Conservation (phyloP, 2,329 filamentous ascomycete genomes). For the Cladophialophora chaetospira region DNA sequence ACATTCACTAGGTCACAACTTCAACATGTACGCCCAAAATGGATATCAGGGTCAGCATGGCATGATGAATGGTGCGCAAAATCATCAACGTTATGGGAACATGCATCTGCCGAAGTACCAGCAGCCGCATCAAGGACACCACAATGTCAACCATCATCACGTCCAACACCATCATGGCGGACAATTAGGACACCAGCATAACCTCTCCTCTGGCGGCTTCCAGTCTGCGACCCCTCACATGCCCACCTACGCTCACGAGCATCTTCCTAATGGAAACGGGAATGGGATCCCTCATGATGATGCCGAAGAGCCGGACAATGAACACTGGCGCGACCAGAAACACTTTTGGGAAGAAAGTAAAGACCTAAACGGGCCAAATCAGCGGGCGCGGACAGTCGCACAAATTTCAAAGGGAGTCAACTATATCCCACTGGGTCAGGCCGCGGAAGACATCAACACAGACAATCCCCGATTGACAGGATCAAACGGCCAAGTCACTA, state of each 20-base stretch:
- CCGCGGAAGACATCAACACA: conserved; percentile 50
- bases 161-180: conserved; percentile 41
- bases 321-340: conserved; percentile 87
- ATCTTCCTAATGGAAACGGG: conserved; percentile 63
- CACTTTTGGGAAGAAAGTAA: conserved; percentile 74
- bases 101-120: conserved; percentile 53
- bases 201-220: conserved; percentile 50
- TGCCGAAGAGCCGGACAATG: conserved; percentile 60
- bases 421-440: conserved; percentile 49
- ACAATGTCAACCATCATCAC: conserved; percentile 45
- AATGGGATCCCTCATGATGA: conserved; percentile 56
- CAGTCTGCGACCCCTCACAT: conserved; percentile 58
- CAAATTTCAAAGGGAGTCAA: conserved; percentile 51
- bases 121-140: conserved; percentile 48
- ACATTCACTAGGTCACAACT: conserved; percentile 47
- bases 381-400: conserved; percentile 61
- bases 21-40: conserved; percentile 51
- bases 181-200: conserved; percentile 52
- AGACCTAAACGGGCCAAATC: conserved; percentile 68
- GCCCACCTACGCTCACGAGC: conserved; percentile 48
- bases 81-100: conserved; percentile 49
- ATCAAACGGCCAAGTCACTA: conserved; percentile 49
- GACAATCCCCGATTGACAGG: conserved; percentile 67
- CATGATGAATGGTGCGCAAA: conserved; percentile 53
- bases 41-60: conserved; percentile 52